Percentiles rank a stretch among this genome's conserved stretches.
Conservation (phyloP, 2,329 filamentous ascomycete genomes). For the Sclerotinia sclerotiorum region DNA sequence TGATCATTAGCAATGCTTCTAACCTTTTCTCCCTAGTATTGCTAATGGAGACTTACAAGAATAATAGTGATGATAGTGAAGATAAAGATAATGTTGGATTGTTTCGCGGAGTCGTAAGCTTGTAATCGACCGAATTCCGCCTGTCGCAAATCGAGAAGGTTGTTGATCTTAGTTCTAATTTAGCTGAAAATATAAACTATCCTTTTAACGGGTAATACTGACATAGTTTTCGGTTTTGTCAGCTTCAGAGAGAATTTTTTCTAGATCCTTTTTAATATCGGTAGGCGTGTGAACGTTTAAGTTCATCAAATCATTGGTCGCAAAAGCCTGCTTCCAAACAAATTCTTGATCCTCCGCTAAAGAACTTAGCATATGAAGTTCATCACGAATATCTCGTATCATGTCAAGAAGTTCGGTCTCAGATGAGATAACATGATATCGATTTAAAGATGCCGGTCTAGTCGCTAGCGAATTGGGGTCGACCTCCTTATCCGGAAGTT, state of each 20-base stretch:
- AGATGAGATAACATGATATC: slow-evolving; percentile 7
- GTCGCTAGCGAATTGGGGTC: background rate
- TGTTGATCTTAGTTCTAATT: slow-evolving; percentile 52
- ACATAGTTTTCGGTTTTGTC: slow-evolving; percentile 34
- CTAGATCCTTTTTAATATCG: slow-evolving; percentile 33
- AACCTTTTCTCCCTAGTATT: too few relatives aligned
- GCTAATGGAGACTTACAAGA: slow-evolving; percentile 25
- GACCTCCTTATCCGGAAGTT: background rate
- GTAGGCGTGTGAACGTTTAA: slow-evolving; percentile 31
- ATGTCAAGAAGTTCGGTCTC: slow-evolving; percentile 47
- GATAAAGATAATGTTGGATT: slow-evolving; percentile 40
- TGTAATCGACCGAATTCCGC: slow-evolving; percentile 37
- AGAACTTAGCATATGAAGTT: slow-evolving; percentile 49
- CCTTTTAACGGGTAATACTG: slow-evolving; percentile 64
- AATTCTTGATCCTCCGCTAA: slow-evolving; percentile 42
- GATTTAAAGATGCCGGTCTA: background rate
- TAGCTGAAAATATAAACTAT: slow-evolving; percentile 57
- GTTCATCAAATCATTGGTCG: slow-evolving; percentile 27
- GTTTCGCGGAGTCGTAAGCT: slow-evolving; percentile 33
- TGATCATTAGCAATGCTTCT: background rate
- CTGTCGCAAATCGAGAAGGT: slow-evolving; percentile 51
- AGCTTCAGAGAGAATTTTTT: slow-evolving; percentile 29
- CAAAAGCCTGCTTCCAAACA: slow-evolving; percentile 34
- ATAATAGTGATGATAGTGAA: slow-evolving; percentile 42
- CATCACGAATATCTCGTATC: slow-evolving; percentile 50